phyloP scores from a whole-genome alignment of 768 basidiomycete species.

The Mycena galopus region DNA sequence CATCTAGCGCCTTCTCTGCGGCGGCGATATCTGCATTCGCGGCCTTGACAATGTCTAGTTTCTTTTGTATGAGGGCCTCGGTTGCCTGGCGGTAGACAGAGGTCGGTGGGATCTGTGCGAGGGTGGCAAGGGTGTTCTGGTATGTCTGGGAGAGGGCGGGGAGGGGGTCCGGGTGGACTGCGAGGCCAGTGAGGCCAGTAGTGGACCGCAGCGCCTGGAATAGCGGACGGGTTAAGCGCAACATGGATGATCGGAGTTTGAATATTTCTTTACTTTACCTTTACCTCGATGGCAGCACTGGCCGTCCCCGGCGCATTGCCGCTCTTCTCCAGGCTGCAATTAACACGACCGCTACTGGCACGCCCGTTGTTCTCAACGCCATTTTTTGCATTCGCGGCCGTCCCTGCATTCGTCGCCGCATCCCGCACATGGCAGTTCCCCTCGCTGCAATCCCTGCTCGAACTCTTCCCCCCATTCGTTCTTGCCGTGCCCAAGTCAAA shows the following conservation, averaged over 20 bases:
- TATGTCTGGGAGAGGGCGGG: slow-evolving; percentile 83
- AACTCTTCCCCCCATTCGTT: slow-evolving; percentile 89
- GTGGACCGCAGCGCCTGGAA: slow-evolving; percentile 77
- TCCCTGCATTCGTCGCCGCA: slow-evolving; percentile 42
- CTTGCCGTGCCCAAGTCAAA: slow-evolving; percentile 96
- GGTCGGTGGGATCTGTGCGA: slow-evolving; percentile 79
- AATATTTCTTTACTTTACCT: slow-evolving; percentile 41
- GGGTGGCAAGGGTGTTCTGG: slow-evolving; percentile 77
- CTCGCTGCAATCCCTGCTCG: slow-evolving; percentile 60
- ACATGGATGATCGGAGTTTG: slow-evolving; percentile 70
- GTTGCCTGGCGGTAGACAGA: slow-evolving; percentile 92
- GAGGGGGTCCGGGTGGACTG: slow-evolving; percentile 87
- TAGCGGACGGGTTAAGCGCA: slow-evolving; percentile 82
- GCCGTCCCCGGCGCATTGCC: slow-evolving; percentile 41
- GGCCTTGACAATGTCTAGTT: slow-evolving; percentile 78
- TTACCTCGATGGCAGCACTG: slow-evolving; percentile 50
- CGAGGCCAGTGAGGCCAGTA: slow-evolving; percentile 90
- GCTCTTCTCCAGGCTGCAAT: slow-evolving; percentile 27
- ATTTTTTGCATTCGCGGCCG: slow-evolving; percentile 37
- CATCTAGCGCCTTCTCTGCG: slow-evolving; percentile 82
- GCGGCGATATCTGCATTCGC: slow-evolving; percentile 74
- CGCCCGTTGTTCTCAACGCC: slow-evolving; percentile 8
- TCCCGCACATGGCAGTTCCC: slow-evolving; percentile 52
- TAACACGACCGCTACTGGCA: slow-evolving; percentile 8
- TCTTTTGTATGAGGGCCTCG: slow-evolving; percentile 86